These are phyloP conservation scores for Rhodotorula sp. DNA, from an alignment of 1,284 basidiomycete genomes.

Conservation along the genomic window DNA sequence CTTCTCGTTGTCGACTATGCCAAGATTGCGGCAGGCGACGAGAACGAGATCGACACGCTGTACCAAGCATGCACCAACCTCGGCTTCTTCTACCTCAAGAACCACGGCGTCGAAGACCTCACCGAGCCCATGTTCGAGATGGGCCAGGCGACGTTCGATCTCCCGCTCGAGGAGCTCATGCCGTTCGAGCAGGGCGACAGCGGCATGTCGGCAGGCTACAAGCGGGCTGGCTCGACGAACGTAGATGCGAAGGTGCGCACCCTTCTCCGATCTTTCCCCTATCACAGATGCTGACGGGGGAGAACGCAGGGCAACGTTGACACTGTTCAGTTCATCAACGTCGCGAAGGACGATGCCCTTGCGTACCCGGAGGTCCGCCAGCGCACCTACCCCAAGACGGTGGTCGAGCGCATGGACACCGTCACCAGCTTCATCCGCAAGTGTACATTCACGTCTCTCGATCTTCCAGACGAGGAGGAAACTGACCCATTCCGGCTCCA, in stretches of 20 bases:
- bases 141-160: conserved; percentile 61
- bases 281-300: neutral
- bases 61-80: conserved; percentile 37
- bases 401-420: conserved; percentile 26
- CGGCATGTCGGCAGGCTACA: conserved; percentile 63
- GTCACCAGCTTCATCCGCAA: conserved; percentile 23
- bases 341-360: conserved; percentile 35
- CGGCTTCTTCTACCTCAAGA: conserved; percentile 52
- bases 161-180: conserved; percentile 66
- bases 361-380: conserved; percentile 32
- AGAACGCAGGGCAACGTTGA: conserved; percentile 57
- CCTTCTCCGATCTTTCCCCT: too few species aligned
- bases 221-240: conserved; percentile 60
- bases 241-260: conserved; percentile 59
- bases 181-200: conserved; percentile 66
- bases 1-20: conserved; percentile 60
- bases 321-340: conserved; percentile 65
- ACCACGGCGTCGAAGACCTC: conserved; percentile 59
- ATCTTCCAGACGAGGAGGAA: too few species aligned
- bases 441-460: neutral
- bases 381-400: conserved; percentile 33
- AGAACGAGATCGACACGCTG: conserved; percentile 34
- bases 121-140: conserved; percentile 63
- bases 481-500: neutral
- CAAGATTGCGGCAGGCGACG: conserved; percentile 50